Conservation (phyloP, 495 filamentous ascomycete species). For the Hypomontagnella monticulosa region DNA sequence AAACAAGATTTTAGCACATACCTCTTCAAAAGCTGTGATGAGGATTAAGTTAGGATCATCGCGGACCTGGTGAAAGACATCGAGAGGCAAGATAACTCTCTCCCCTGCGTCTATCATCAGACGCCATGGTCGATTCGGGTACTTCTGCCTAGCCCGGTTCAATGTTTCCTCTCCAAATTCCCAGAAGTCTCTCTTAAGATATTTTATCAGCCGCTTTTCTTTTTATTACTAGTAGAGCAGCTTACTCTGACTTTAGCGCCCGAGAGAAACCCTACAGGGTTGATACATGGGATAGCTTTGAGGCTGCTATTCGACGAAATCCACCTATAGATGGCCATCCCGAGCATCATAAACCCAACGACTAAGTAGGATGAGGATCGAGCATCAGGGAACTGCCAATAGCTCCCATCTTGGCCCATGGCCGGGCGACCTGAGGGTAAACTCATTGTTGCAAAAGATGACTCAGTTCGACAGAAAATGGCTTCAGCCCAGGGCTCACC, state of each 20-base stretch:
- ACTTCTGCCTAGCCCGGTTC: slow-evolving; percentile 18
- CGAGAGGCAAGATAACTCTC: slow-evolving; percentile 55
- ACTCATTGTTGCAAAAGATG: background rate
- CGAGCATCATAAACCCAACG: slow-evolving; percentile 14
- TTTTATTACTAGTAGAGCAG: background rate
- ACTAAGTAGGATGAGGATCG: slow-evolving; percentile 1
- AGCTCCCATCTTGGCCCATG: background rate
- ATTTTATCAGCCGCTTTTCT: slow-evolving; percentile 1
- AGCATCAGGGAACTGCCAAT: background rate
- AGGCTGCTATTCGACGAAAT: slow-evolving; percentile 5
- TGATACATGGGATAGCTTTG: slow-evolving; percentile 27
- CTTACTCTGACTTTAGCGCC: slow-evolving; percentile 22
- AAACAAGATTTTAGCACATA: slow-evolving; percentile 12
- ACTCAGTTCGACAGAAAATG: no score
- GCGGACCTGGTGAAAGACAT: slow-evolving; percentile 59
- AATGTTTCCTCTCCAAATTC: slow-evolving; percentile 4
- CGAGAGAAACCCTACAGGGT: slow-evolving; percentile 21
- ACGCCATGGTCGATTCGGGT: slow-evolving; percentile 40
- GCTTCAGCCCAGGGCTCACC: no score
- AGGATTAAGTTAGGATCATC: slow-evolving; percentile 53
- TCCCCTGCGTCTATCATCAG: slow-evolving; percentile 44
- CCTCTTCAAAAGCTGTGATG: slow-evolving; percentile 49
- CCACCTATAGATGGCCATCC: slow-evolving; percentile 18
- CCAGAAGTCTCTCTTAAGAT: slow-evolving; percentile 16
- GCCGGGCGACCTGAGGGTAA: slow-evolving; percentile 1